Evolutionary conservation across 257 asterid species (phyloP), one percentile per base, ranked within the genome.

Genomic region (Ophiorrhiza pumila): DNA sequence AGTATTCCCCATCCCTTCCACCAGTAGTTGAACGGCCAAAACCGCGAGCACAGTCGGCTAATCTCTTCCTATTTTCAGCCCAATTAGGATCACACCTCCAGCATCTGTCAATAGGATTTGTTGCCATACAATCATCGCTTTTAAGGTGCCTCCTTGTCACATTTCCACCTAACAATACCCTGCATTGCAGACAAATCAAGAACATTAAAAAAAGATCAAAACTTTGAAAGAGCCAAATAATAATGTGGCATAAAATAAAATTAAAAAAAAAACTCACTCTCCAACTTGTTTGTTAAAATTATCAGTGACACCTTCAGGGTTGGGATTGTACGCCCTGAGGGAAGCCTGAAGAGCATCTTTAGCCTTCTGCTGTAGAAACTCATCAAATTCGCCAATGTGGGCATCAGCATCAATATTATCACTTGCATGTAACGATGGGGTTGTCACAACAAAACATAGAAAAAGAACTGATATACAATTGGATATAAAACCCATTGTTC

Each of bases 21-120:
- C 96, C 96, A 0, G 71, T 83, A 2, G 96, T 70, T 61, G 73
- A 80, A 59, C 61, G 58, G 12, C 90, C 91, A 62, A 91, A 91
- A 15, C 96, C 97, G 1, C 76, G n/a, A 6, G 76, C 90, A 31
- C 96, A 87, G 37, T 83, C 83, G 0, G 89, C 96, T 5, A 91
- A 52, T n/a, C 78, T 59, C 81, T 84, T 81, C 68, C 96, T 73
- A 65, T 91, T 82, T 0, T 67, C 12, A 17, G 87, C 91, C 96
- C 96, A 91, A 23, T 88, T 60, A 0, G 82, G 80, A 8, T 82
- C 53, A 56, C 97, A 91, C 61, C 97, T 74, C 93, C 96, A 91
- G 73, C 97, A 88, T 0, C 79, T 47, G 77, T 91, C 97, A 14
- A 91, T 87, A 2, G 97, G 96, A 80, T 88, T 91, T 34, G 87